These are phyloP conservation scores for Luzula sylvatica DNA, from an alignment of 176 grass and related monocot genomes.

Conservation along the genomic window DNA sequence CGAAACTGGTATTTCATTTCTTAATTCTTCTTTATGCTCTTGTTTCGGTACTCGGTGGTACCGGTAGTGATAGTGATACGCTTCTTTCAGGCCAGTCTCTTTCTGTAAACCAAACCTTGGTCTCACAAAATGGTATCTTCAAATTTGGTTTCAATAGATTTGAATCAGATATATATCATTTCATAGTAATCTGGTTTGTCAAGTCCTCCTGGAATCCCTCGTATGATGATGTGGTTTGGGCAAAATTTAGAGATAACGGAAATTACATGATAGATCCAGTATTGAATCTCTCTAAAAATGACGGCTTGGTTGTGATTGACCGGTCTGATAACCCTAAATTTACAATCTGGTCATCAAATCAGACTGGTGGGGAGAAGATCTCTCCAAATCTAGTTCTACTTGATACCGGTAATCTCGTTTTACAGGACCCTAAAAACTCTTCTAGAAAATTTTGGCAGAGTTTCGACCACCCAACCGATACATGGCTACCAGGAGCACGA, in stretches of 20 bases:
- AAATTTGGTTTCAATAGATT: conserved; percentile 5
- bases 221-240: no score
- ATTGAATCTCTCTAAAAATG: neutral
- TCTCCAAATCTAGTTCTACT: conserved; percentile 10
- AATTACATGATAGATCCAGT: no score
- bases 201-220: no score
- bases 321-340: neutral
- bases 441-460: conserved; percentile 26
- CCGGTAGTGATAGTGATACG: neutral
- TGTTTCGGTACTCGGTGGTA: neutral
- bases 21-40: no score
- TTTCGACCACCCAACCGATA: conserved; percentile 25
- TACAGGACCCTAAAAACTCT: conserved; percentile 1
- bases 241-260: no score
- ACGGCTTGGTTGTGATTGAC: conserved; percentile 7
- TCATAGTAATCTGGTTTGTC: no score
- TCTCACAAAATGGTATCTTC: neutral
- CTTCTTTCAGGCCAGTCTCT: neutral
- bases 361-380: neutral
- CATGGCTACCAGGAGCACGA: conserved; percentile 24
- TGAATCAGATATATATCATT: neutral
- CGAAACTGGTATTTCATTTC: no score
- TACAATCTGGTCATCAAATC: conserved; percentile 22
- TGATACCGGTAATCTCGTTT: conserved; percentile 31
- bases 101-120: neutral